Evolutionary conservation across 176 grass and related monocot genomes (phyloP), one percentile per base, ranked within the genome.

Genomic region (Ensete glaucum): DNA sequence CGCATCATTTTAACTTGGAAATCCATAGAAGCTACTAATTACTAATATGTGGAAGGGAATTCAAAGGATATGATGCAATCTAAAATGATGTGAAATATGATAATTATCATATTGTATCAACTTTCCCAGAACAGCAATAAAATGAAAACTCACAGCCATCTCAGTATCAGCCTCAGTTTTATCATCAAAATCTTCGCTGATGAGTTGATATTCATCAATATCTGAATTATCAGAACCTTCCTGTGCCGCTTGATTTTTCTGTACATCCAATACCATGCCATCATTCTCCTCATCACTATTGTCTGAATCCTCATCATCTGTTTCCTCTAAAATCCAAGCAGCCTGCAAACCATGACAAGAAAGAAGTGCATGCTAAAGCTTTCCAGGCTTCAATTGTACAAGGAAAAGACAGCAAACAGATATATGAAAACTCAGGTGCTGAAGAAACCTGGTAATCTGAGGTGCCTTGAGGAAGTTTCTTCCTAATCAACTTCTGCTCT

Each of bases 301-400:
- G 58, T 87, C 83, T 59, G 81, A 90, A 63, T 79, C 80, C 85
- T 97, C 90, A 77, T 82, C 77, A 58, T 93, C 95, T 27, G 78
- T 82, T 75, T 90, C 87, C 75, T 96, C 90, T 72, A 93, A 54
- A 82, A 98, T 98, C 95, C 95, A 98, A 71, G 95, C 80, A 82
- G 95, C 90, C 95, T 98, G 16, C 6, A 84, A 67, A 64, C 76
- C 54, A 67, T 77, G 62, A 65, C 11, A 25, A 79, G 59, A 50
- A 71, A 48, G 34, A 80, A 26, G 7, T 53, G 16, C 29, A 24
- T 16, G 17, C 12, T 73, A 15, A 55, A 54, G 11, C 11, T 2
- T 26, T 54, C 7, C 11, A 64, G 53, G 49, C 53, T 16, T 26
- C 60, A 65, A 9, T 60, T 62, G 29, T 48, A 27, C 8, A 66